Evolutionary conservation across 257 asterid species (phyloP).

Genomic region (Leonotis leonurus): DNA sequence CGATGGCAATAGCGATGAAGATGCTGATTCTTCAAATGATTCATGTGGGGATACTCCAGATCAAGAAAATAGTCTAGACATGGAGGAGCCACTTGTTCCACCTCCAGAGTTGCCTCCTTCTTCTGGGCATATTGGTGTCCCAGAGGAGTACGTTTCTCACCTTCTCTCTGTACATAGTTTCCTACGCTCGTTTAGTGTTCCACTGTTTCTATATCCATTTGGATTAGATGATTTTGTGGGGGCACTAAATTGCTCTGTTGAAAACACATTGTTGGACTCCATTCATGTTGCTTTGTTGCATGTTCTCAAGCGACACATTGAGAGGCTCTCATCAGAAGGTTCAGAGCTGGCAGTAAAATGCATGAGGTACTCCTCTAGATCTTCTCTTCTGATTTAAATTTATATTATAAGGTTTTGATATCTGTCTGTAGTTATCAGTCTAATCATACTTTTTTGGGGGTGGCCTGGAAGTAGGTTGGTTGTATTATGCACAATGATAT

Average conservation of each 20-base stretch:
- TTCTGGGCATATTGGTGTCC: constrained; percentile 69
- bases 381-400: neutral
- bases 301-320: constrained; percentile 56
- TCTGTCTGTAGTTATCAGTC: neutral
- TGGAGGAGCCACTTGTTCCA: constrained; percentile 47
- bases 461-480: neutral
- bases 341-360: constrained; percentile 68
- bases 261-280: constrained; percentile 77
- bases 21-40: constrained; percentile 39
- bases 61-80: constrained; percentile 24
- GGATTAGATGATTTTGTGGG: constrained; percentile 92
- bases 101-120: constrained; percentile 81
- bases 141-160: constrained; percentile 60
- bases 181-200: constrained; percentile 65
- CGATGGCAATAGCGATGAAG: constrained; percentile 21
- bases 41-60: constrained; percentile 39
- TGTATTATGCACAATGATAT: neutral
- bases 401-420: neutral
- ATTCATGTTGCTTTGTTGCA: constrained; percentile 75
- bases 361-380: constrained; percentile 43
- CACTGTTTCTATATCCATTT: constrained; percentile 69
- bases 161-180: constrained; percentile 72
- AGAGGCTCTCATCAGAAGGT: constrained; percentile 67
- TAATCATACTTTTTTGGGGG: neutral
- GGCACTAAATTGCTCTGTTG: constrained; percentile 60